Base-by-base conservation (phyloP, 78 protist genomes). In the Neovahlkampfia damariscottae region DNA sequence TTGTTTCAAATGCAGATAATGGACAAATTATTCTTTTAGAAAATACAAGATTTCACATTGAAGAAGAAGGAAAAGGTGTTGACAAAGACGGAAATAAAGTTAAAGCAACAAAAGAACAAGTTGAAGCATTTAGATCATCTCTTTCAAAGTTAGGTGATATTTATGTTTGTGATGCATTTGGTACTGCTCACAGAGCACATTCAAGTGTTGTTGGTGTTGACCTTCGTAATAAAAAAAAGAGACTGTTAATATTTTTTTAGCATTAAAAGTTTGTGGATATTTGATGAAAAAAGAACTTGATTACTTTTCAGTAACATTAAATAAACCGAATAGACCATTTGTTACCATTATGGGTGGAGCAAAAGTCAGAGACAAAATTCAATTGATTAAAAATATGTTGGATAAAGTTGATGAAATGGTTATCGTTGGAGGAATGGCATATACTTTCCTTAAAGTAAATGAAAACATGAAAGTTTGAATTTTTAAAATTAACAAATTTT, bases 181-280 rank as follows among this genome's bases (percentile, higher is more conserved):
- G 99, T 75, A 94, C 99, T 6, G 99, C 99, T 0, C 99, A 98
- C 81, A 89, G 99, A 67, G 99, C 97, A 0, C 99, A 97, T 84
- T 68, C 88, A 1, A 84, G 90, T 19, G 82, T 87, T 78, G 86
- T 72, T 19, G 72, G 72, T 19, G 72, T 69, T 19, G 71, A 69
- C 19, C 67, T 69, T 28, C 72, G 68, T 19, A 70, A 37, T 29
- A 27, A 2, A n/a, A n/a, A n/a, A n/a, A n/a, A n/a, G n/a, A n/a
- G n/a, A n/a, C n/a, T n/a, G n/a, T n/a, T n/a, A n/a, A n/a, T n/a
- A n/a, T n/a, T n/a, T n/a, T 70, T 6, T 9, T 70, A 4, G 74
- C 67, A 3, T 4, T 8, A 3, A 50, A 50, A 10, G 96, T 84
- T 0, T 88, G 96, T 7, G 99, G 99, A 41, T 76, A 87, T 81